Conservation (phyloP, 306 rosid species). For the Hippophae tibetana region DNA sequence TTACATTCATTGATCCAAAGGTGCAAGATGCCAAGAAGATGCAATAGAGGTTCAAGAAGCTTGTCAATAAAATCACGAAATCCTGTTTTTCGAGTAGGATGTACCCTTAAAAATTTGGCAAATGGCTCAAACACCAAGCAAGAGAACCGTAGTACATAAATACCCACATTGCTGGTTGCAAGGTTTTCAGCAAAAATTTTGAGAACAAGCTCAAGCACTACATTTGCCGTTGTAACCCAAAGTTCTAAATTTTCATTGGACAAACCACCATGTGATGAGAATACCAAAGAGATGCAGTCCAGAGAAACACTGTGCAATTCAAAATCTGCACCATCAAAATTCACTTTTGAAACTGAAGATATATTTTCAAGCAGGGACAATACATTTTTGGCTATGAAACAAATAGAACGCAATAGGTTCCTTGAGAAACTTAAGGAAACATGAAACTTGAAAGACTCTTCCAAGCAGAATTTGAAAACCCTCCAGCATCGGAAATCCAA, state of each 20-base stretch:
- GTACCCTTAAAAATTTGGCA: constrained; percentile 59
- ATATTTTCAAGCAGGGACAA: constrained; percentile 25
- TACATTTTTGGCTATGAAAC: constrained; percentile 42
- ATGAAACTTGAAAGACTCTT: constrained; percentile 42
- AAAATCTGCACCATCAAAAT: constrained; percentile 26
- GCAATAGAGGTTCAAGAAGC: constrained; percentile 77
- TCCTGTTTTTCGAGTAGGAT: constrained; percentile 53
- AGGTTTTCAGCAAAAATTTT: constrained; percentile 31
- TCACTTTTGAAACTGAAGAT: constrained; percentile 18
- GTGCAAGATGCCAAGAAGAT: constrained; percentile 42
- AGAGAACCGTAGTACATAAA: constrained; percentile 38
- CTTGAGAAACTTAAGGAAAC: constrained; percentile 49
- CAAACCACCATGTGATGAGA: constrained; percentile 68
- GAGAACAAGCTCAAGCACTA: constrained; percentile 50
- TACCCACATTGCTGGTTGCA: constrained; percentile 31
- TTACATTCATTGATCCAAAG: constrained; percentile 30
- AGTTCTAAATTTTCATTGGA: constrained; percentile 59
- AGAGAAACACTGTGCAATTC: constrained; percentile 41
- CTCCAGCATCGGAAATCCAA: constrained; percentile 80
- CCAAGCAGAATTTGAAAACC: constrained; percentile 69
- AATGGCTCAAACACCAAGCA: constrained; percentile 70
- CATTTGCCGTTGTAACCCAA: constrained; percentile 52
- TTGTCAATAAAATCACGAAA: constrained; percentile 61
- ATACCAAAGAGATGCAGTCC: constrained; percentile 61
- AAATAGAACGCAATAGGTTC: constrained; percentile 50